These are phyloP conservation scores for Boehmeria nivea DNA, from an alignment of 306 rosid genomes.

Conservation along the genomic window DNA sequence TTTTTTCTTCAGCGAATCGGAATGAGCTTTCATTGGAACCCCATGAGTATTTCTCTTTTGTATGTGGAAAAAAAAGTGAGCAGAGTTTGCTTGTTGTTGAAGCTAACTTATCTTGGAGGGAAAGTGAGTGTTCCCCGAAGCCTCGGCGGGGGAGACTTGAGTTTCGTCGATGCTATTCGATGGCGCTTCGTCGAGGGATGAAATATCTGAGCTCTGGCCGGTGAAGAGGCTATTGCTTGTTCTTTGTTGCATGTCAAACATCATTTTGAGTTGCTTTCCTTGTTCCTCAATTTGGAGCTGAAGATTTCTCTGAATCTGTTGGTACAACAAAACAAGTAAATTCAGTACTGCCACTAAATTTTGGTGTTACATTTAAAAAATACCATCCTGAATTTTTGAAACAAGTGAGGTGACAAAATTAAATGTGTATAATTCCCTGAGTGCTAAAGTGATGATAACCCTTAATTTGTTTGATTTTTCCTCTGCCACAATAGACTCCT, in stretches of 20 bases:
- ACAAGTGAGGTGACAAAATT: too few relatives aligned
- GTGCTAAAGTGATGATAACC: too few relatives aligned
- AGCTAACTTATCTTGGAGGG: conserved; percentile 33
- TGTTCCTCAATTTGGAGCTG: conserved; percentile 44
- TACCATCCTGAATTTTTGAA: too few relatives aligned
- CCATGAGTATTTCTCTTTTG: background rate
- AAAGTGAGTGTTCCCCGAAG: conserved; percentile 16
- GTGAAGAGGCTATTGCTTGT: conserved; percentile 13
- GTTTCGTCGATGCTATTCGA: conserved; percentile 11
- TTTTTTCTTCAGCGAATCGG: background rate
- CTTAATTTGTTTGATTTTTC: too few relatives aligned
- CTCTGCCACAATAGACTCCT: too few relatives aligned
- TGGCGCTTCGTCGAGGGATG: conserved; percentile 11
- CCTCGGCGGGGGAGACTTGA: conserved; percentile 12
- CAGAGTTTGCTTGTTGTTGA: background rate
- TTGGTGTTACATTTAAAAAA: too few relatives aligned
- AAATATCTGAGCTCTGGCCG: conserved; percentile 13
- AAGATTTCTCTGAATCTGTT: conserved; percentile 36
- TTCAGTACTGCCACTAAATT: too few relatives aligned
- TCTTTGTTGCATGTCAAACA: conserved; percentile 39
- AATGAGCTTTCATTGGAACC: background rate
- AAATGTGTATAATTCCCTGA: too few relatives aligned
- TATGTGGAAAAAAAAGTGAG: background rate
- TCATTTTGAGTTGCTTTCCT: conserved; percentile 39
- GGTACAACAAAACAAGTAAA: too few relatives aligned